A percentile compares a stretch with the other conserved stretches of the same genome.
These are phyloP conservation scores for Martiniozyma asiatica DNA, from an alignment of 1,139 yeast genomes.

Conservation along the genomic window DNA sequence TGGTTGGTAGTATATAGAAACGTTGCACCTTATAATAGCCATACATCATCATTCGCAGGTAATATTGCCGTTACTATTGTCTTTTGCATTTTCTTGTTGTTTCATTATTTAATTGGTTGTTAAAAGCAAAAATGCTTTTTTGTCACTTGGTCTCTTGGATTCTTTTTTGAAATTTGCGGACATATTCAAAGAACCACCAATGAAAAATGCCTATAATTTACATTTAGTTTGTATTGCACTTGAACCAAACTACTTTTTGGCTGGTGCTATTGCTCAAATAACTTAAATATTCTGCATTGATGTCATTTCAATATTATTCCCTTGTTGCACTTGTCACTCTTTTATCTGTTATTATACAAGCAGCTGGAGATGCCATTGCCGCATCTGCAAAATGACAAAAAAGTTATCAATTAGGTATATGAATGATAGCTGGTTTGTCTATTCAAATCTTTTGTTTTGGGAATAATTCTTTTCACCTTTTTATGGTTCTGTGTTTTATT, in stretches of 20 bases:
- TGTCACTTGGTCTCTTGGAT: too few relatives aligned
- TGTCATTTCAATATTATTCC: neutral
- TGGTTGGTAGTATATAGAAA: too few relatives aligned
- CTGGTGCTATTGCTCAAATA: neutral
- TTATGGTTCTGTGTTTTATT: too few relatives aligned
- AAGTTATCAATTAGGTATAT: too few relatives aligned
- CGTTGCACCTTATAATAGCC: too few relatives aligned
- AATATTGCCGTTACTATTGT: neutral
- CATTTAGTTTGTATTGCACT: neutral
- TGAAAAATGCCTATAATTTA: neutral
- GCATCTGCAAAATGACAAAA: neutral
- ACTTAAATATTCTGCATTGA: too few relatives aligned
- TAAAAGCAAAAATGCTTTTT: too few relatives aligned
- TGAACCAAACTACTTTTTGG: neutral
- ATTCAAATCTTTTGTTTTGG: too few relatives aligned
- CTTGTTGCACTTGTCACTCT: neutral
- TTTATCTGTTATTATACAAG: neutral
- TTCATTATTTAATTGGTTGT: too few relatives aligned
- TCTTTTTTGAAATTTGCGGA: neutral
- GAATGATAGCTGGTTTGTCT: too few relatives aligned
- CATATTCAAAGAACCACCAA: neutral
- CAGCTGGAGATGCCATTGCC: neutral
- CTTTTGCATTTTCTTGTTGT: neutral
- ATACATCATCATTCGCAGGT: neutral
- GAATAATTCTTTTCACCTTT: too few relatives aligned